phyloP scores from a whole-genome alignment of 805 yeast genomes.

The Zygosaccharomyces lentus region DNA sequence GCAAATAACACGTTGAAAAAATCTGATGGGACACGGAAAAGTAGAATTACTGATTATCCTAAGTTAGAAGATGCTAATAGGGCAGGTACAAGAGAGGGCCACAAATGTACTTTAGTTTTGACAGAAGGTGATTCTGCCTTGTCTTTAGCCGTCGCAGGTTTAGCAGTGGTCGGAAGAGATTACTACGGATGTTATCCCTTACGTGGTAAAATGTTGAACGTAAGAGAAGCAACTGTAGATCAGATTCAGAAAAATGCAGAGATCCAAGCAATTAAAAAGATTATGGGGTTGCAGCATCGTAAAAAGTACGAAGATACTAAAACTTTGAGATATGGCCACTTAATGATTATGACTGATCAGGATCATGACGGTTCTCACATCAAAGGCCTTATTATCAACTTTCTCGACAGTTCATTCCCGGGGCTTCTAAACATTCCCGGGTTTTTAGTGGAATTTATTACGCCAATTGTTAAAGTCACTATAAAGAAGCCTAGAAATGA shows the following conservation, averaged over 20 bases:
- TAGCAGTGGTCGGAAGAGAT: slow-evolving; percentile 93
- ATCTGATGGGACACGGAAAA: slow-evolving; percentile 81
- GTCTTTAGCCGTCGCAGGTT: slow-evolving; percentile 87
- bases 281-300: slow-evolving; percentile 92
- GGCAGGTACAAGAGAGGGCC: slow-evolving; percentile 92
- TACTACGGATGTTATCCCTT: slow-evolving; percentile 92
- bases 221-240: slow-evolving; percentile 95
- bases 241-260: slow-evolving; percentile 90
- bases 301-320: slow-evolving; percentile 71
- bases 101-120: slow-evolving; percentile 84
- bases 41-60: slow-evolving; percentile 80
- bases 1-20: slow-evolving; percentile 84
- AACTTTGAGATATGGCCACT: slow-evolving; percentile 86
- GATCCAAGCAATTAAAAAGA: slow-evolving; percentile 91
- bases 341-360: slow-evolving; percentile 99
- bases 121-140: slow-evolving; percentile 98
- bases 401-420: slow-evolving; percentile 89
- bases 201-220: slow-evolving; percentile 91
- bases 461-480: slow-evolving; percentile 92
- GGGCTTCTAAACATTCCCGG: slow-evolving; percentile 89
- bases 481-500: slow-evolving; percentile 57
- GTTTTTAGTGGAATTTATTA: slow-evolving; percentile 86
- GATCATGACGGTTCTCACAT: slow-evolving; percentile 99
- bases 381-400: slow-evolving; percentile 90
- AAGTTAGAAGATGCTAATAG: slow-evolving; percentile 93